Percentiles rank a stretch among this genome's conserved stretches.
These are phyloP conservation scores for Penicillium palitans DNA, from an alignment of 2,329 filamentous ascomycete genomes.

Conservation along the genomic window DNA sequence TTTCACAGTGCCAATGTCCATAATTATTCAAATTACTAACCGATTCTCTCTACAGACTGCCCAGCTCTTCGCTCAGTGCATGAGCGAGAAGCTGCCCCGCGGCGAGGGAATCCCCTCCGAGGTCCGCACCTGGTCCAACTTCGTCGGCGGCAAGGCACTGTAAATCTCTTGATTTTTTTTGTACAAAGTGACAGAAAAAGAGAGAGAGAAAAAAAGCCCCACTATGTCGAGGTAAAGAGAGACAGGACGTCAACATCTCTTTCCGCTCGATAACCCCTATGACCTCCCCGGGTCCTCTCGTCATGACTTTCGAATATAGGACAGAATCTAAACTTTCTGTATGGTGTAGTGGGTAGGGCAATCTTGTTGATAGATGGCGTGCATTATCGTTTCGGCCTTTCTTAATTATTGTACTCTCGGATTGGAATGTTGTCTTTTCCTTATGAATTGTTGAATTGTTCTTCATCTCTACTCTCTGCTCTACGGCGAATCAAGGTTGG, in stretches of 20 bases:
- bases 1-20: not conserved
- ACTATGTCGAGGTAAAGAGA: constrained; percentile 7
- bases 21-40: constrained; percentile 5
- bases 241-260: not conserved
- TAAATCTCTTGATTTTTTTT: constrained; percentile 31
- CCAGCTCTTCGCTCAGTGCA: constrained; percentile 91
- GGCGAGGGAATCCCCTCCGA: constrained; percentile 85
- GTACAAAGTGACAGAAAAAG: constrained; percentile 19
- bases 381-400: constrained; percentile 21
- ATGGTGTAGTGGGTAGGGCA: constrained; percentile 30
- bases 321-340: constrained; percentile 11
- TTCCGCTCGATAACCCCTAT: constrained; percentile 9
- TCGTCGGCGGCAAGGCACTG: constrained; percentile 69
- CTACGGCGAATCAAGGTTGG: not conserved
- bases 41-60: constrained; percentile 67
- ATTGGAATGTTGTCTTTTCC: constrained; percentile 8
- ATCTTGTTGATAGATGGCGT: constrained; percentile 36
- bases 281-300: constrained; percentile 5
- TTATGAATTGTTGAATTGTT: constrained; percentile 2
- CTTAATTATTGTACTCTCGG: constrained; percentile 12
- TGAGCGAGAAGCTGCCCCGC: constrained; percentile 93
- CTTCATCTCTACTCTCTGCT: constrained; percentile 9
- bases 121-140: constrained; percentile 93
- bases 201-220: constrained; percentile 12
- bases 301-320: constrained; percentile 4